Conservation (phyloP, 139 green algal genomes). For the Chlamydomonas schloesseri region DNA sequence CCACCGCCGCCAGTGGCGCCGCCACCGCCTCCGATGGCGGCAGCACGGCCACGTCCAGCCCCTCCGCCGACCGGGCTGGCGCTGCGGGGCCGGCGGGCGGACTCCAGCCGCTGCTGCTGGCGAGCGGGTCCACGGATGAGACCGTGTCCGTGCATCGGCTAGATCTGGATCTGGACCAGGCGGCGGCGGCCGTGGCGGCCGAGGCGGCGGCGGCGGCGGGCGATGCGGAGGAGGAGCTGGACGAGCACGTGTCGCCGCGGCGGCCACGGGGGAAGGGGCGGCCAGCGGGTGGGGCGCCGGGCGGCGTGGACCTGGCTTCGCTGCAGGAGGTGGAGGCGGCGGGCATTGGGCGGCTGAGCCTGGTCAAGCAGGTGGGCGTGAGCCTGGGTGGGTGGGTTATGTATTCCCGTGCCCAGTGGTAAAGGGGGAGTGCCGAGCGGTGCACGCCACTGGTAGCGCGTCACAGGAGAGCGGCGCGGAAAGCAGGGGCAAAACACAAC, state of each 20-base stretch:
- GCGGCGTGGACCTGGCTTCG: not conserved
- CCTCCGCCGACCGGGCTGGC: not conserved
- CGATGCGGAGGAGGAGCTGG: not conserved
- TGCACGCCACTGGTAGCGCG: too few relatives aligned
- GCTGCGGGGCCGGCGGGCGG: not conserved
- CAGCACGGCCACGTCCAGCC: not conserved
- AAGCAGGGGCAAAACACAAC: too few relatives aligned
- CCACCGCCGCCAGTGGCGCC: not conserved
- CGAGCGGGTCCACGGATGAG: constrained; percentile 58
- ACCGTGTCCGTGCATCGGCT: constrained; percentile 47
- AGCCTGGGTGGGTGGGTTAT: too few relatives aligned
- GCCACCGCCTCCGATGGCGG: constrained; percentile 42
- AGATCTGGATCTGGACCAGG: not conserved
- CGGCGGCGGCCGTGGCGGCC: not conserved
- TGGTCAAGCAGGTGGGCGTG: constrained; percentile 23
- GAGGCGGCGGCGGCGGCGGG: not conserved
- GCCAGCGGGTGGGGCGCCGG: too few relatives aligned
- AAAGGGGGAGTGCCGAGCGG: too few relatives aligned
- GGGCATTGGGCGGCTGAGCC: constrained; percentile 1
- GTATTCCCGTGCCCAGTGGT: too few relatives aligned
- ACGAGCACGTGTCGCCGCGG: not conserved
- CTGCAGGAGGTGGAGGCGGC: not conserved
- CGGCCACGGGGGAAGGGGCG: not conserved
- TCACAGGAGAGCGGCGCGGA: too few relatives aligned
- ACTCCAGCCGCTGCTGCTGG: constrained; percentile 23